phyloP scores from a whole-genome alignment of 2,329 filamentous ascomycete species.

The Seiridium cupressi region DNA sequence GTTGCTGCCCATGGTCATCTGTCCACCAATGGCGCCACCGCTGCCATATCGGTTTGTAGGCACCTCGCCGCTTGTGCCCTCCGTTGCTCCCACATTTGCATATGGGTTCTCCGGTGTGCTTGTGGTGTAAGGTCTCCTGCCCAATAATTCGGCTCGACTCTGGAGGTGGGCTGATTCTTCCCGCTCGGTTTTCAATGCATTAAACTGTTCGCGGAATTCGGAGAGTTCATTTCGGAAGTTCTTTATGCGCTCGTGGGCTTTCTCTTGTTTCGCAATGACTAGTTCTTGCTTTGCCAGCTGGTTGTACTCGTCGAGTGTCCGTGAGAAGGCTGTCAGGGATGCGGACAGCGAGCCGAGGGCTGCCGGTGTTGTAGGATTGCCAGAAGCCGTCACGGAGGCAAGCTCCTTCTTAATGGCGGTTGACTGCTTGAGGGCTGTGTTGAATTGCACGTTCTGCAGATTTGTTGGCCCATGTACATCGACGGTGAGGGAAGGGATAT shows the following conservation, averaged over 20 bases:
- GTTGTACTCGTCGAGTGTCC: constrained; percentile 91
- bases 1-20: constrained; percentile 48
- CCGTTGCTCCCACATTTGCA: constrained; percentile 50
- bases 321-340: constrained; percentile 69
- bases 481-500: neutral
- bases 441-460: constrained; percentile 72
- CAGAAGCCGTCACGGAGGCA: constrained; percentile 60
- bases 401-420: constrained; percentile 78
- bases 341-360: constrained; percentile 67
- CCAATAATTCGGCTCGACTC: constrained; percentile 79
- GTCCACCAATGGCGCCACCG: constrained; percentile 28
- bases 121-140: constrained; percentile 79
- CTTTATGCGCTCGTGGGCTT: constrained; percentile 81
- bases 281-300: constrained; percentile 83
- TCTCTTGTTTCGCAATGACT: constrained; percentile 86
- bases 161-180: constrained; percentile 68
- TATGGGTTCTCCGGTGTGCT: constrained; percentile 89
- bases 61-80: constrained; percentile 29
- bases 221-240: constrained; percentile 81
- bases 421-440: constrained; percentile 82
- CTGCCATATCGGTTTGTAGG: constrained; percentile 40
- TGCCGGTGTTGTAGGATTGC: constrained; percentile 53
- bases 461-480: neutral
- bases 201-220: constrained; percentile 77
- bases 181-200: constrained; percentile 70